Base-by-base conservation (phyloP, 1,284 basidiomycete genomes). In the Fomitopsis betulina region DNA sequence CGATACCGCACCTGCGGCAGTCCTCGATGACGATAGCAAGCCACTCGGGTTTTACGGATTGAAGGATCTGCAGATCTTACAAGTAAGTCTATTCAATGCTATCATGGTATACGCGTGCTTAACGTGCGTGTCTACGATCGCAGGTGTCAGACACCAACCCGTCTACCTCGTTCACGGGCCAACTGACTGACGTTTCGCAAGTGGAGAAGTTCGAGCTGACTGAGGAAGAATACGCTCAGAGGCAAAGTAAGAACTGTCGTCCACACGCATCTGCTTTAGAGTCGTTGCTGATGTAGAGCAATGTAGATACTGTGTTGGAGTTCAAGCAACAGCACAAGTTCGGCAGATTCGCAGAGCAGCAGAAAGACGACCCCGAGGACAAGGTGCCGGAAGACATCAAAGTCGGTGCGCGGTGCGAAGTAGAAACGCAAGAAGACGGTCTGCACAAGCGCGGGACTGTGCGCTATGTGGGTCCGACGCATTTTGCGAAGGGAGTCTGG, bases 201-300 rank as follows among this genome's bases (percentile, higher is more conserved):
- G 94, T 97, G 1, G 86, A 97, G 39, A 98, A 98, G 72, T 98
- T 96, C 67, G 95, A 98, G 75, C 75, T 98, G 58, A 89, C 86
- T 10, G 81, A 88, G 12, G 85, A 85, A 25, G 93, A 91, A 56
- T 98, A 98, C 70, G 92, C 87, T 19, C 77, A 85, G 68, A 75
- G 94, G 64, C 76, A 79, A 72, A 94, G 94, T 94, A 62, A 10
- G 73, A n/a, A n/a, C n/a, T n/a, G n/a, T n/a, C 59, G 33, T 13
- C 35, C n/a, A 17, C 37, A 52, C 51, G 27, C 30, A n/a, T 5
- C 21, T 17, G 9, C 13, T 40, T 54, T n/a, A 8, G 47, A 5
- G n/a, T 13, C n/a, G 3, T 30, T 55, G 35, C 32, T 60, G 7
- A 59, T 1, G 15, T 3, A 8, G 21, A 39, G 43, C 47, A 12